Evolutionary conservation across 2,329 filamentous ascomycete genomes (phyloP), one percentile per base, ranked within the genome.

Genomic region (Endoconidiophora polonica): DNA sequence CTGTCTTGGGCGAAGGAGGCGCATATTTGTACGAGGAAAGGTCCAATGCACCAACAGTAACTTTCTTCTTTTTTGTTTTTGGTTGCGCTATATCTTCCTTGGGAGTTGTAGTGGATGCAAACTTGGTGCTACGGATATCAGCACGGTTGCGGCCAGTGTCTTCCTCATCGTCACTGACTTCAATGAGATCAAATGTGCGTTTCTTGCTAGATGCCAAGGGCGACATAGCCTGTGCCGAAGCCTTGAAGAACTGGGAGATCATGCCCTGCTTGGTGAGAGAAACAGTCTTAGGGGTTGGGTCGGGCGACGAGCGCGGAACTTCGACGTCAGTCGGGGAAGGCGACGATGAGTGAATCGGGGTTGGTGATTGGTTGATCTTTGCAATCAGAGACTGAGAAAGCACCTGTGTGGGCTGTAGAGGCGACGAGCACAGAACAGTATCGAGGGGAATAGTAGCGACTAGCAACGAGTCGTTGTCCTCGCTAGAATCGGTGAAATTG

Each of bases 291-390:
- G 22, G 12, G 9, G 36, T 20, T 18, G 24, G 42, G 6, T 38
- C 52, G 80, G 87, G 88, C 1, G 90, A 95, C 2, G 88, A 95
- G n/a, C 86, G 85, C 26, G 82, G 80, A 2, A 95, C 88, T 62
- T 94, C 88, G 50, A 95, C 61, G 6, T 38, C 16, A 2, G 42
- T 66, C 23, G 63, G 57, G 7, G 46, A 49, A 6, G 68, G 67
- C 0, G 73, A 72, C 5, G 71, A 68, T 22, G 65, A 65, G 42
- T 62, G 37, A 41, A 64, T 36, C 50, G 62, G 43, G 40, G 58
- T 44, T 43, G 55, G 49, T 12, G 46, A 46, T 14, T 45, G 48
- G 12, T 44, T 41, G 18, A 41, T 48, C 20, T 46, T 38, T 7
- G 29, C 22, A 26, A 37, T 50, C 24, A 43, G 44, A 16, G 54